These are phyloP conservation scores for Articulospora tetracladia DNA, from an alignment of 495 filamentous ascomycete genomes.

Conservation along the genomic window DNA sequence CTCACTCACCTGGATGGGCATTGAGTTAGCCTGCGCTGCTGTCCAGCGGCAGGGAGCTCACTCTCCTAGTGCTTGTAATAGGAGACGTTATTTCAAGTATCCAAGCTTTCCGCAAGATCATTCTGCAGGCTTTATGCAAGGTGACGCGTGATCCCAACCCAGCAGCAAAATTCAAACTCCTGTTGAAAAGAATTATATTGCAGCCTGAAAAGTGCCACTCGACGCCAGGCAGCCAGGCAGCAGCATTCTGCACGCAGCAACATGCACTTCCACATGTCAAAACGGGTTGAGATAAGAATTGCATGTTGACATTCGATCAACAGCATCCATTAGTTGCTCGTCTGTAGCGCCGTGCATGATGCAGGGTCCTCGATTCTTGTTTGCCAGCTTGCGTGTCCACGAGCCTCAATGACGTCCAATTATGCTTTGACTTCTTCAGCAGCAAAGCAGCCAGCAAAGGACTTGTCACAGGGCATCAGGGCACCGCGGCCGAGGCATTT, in stretches of 20 bases:
- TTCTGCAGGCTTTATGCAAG: not conserved
- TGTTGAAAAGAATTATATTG: not conserved
- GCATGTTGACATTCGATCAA: not conserved
- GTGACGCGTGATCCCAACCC: not conserved
- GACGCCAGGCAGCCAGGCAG: not conserved
- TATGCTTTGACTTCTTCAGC: not conserved
- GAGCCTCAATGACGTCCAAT: not conserved
- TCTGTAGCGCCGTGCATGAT: not conserved
- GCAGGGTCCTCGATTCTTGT: not conserved
- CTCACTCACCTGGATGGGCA: constrained; percentile 22
- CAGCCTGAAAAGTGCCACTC: not conserved
- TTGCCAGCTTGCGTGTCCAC: not conserved
- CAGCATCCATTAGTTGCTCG: not conserved
- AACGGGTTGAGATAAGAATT: not conserved
- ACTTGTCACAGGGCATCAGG: too few relatives aligned
- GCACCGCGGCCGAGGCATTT: not conserved
- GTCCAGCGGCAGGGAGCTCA: not conserved
- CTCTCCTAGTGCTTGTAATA: not conserved
- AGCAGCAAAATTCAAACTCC: not conserved
- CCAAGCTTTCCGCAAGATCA: not conserved
- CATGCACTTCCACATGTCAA: not conserved
- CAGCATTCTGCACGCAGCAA: too few relatives aligned
- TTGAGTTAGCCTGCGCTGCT: constrained; percentile 1
- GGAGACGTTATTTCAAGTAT: not conserved
- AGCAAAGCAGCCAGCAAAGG: too few relatives aligned